Conservation (phyloP, 2,329 filamentous ascomycete genomes). For the Didymella sp. region DNA sequence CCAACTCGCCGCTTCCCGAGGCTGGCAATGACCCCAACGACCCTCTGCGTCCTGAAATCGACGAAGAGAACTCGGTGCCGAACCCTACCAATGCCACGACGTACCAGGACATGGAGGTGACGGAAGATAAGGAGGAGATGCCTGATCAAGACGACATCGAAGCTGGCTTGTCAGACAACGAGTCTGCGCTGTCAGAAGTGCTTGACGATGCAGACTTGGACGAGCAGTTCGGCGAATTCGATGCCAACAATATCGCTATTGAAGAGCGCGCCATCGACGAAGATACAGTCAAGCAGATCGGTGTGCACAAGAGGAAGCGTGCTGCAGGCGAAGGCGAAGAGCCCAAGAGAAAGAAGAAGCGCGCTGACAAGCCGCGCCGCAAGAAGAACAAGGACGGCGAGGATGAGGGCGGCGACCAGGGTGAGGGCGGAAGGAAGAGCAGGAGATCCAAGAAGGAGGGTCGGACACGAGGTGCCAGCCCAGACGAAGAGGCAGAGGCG, state of each 20-base stretch:
- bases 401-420: constrained; percentile 57
- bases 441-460: constrained; percentile 56
- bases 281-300: constrained; percentile 66
- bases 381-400: constrained; percentile 59
- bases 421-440: constrained; percentile 60
- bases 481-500: constrained; percentile 75
- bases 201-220: constrained; percentile 71
- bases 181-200: constrained; percentile 66
- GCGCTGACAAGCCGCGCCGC: constrained; percentile 60
- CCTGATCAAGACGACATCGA: constrained; percentile 48
- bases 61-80: constrained; percentile 57
- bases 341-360: constrained; percentile 73
- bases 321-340: constrained; percentile 64
- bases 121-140: constrained; percentile 49
- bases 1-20: constrained; percentile 53
- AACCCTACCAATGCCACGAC: constrained; percentile 54
- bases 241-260: constrained; percentile 66
- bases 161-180: constrained; percentile 62
- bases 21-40: constrained; percentile 57
- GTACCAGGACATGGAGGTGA: constrained; percentile 55
- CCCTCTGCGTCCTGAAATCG: constrained; percentile 55
- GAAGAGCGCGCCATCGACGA: constrained; percentile 68
- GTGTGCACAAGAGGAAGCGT: constrained; percentile 70
- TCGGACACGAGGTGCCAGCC: constrained; percentile 45
- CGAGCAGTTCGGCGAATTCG: constrained; percentile 62